A percentile compares a stretch with the other conserved stretches of the same genome.
Conservation (phyloP, 2,329 filamentous ascomycete genomes). For the Penicillium hordei region DNA sequence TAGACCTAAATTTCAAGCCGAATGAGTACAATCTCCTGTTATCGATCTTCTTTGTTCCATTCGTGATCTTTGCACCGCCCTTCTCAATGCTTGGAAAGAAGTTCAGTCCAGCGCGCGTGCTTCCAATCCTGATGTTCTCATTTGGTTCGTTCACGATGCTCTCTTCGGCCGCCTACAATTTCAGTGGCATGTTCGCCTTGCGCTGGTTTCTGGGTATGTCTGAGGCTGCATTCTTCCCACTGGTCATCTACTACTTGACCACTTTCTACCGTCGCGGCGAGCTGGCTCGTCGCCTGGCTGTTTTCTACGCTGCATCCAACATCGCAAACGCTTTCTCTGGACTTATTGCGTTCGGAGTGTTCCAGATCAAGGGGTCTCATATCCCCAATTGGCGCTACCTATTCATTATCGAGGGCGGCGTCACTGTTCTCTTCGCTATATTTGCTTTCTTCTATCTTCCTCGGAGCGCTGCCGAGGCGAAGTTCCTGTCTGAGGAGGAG, state of each 20-base stretch:
- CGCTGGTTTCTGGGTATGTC: slow-evolving; percentile 70
- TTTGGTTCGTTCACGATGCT: slow-evolving; percentile 67
- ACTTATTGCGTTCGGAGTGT: slow-evolving; percentile 60
- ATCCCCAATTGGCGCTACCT: slow-evolving; percentile 55
- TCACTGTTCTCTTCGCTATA: slow-evolving; percentile 61
- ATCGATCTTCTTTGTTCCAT: slow-evolving; percentile 73
- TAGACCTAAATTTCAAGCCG: slow-evolving; percentile 56
- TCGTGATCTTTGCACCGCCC: slow-evolving; percentile 67
- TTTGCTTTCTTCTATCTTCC: slow-evolving; percentile 72
- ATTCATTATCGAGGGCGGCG: slow-evolving; percentile 57
- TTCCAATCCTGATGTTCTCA: slow-evolving; percentile 67
- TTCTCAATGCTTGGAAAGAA: slow-evolving; percentile 68
- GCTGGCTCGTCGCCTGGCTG: slow-evolving; percentile 66
- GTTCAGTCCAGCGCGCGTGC: slow-evolving; percentile 62
- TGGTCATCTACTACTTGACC: slow-evolving; percentile 65
- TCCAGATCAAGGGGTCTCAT: slow-evolving; percentile 54
- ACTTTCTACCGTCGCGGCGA: slow-evolving; percentile 71
- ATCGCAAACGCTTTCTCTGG: slow-evolving; percentile 69
- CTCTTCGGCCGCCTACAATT: slow-evolving; percentile 57
- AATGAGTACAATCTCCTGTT: slow-evolving; percentile 70
- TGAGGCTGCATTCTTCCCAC: slow-evolving; percentile 68
- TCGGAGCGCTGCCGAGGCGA: slow-evolving; percentile 60
- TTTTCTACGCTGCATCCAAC: slow-evolving; percentile 75
- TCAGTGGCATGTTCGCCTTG: slow-evolving; percentile 64
- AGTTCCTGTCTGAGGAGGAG: slow-evolving; percentile 66